Percentiles rank a stretch among this genome's conserved stretches.
Evolutionary conservation across 257 asterid genomes (phyloP).

Genomic region (Nicotiana otophora): DNA sequence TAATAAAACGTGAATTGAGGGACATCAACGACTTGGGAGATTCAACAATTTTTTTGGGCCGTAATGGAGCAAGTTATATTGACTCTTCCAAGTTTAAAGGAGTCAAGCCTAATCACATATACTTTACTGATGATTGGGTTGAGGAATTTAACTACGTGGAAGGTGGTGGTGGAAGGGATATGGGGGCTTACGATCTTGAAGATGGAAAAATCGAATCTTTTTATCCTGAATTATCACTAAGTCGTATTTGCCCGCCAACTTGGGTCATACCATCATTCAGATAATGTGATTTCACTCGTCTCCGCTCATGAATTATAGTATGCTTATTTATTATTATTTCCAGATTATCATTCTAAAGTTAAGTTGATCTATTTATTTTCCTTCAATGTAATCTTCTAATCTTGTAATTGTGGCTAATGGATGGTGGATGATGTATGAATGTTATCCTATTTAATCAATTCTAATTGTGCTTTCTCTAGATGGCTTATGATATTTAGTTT

Average conservation of each 20-base stretch:
- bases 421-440: background rate
- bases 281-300: background rate
- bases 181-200: background rate
- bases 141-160: background rate
- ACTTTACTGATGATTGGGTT: background rate
- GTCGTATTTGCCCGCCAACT: background rate
- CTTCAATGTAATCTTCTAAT: background rate
- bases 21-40: background rate
- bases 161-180: background rate
- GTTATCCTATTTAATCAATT: too few relatives aligned
- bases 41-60: background rate
- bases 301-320: background rate
- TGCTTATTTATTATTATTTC: background rate
- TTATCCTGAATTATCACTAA: background rate
- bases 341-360: background rate
- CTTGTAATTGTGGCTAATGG: too few relatives aligned
- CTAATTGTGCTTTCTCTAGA: background rate
- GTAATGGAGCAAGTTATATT: background rate
- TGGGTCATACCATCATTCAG: background rate
- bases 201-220: background rate
- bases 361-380: background rate
- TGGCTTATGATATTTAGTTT: background rate
- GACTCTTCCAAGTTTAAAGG: background rate
- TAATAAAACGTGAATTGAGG: background rate
- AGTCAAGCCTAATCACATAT: background rate